Evolutionary conservation across 129 eudicot genomes (phyloP), one percentile per base, ranked within the genome.

Genomic region (Flaveria brownii): DNA sequence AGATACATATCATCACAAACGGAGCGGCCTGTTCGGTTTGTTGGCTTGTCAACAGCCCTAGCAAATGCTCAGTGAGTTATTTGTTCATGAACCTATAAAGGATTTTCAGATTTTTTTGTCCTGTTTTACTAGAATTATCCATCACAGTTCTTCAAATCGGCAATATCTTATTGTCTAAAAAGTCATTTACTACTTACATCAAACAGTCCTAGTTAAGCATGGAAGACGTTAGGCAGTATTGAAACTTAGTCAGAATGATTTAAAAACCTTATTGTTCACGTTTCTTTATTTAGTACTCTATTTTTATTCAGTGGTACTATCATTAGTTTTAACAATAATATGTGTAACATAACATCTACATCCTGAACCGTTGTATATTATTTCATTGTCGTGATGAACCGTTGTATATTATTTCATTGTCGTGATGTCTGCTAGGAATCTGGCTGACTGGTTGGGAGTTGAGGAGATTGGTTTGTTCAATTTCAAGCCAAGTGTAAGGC

Each of bases 1-100:
- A 86, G 98, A 84, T 94, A 94, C 85, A 94, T 94, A 81, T 91
- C 98, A 81, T 94, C 98, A 76, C 98, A 94, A 78, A 94, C 98
- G 49, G 98, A 94, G 68, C 98, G 87, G 26, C 77, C 89, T 12
- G 88, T 94, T 80, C 96, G 98, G 49, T 94, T 94, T 83, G 96
- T 94, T 43, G 98, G 98, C 50, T 88, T 94, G 76, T 94, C 98
- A 77, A 94, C 98, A 75, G 98, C 98, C 69, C 84, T 94, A 82
- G 98, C 98, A 73, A 94, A 94, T 83, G 98, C 98, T 26, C 91
- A 86, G 98, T 94, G 86, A 78, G 98, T 82, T 68, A 22, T 68
- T n/a, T 67, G 79, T 30, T 67, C 54, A 52, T 41, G 9, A 68
- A 72, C 78, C 45, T 70, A 9, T 30, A 50, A 79, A 47, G 15